Evolutionary conservation across 2,329 filamentous ascomycete genomes (phyloP).

Genomic region (Fonsecaea multimorphosa): DNA sequence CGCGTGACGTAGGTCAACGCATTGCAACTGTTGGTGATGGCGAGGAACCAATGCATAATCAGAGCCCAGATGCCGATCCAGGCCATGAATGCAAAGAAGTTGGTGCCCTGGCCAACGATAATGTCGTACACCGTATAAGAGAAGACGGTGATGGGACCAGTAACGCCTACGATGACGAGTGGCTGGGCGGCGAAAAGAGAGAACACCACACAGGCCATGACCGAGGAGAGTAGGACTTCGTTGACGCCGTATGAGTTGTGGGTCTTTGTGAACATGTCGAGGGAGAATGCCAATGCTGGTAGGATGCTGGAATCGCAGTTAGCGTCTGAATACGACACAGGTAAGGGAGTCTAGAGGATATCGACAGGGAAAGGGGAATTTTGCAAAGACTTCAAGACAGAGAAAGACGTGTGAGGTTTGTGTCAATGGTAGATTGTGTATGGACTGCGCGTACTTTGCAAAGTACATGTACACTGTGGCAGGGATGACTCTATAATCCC

Average conservation of each 20-base stretch:
- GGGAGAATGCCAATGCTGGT: conserved; percentile 83
- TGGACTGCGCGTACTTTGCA: conserved; percentile 70
- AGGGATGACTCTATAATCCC: conserved; percentile 87
- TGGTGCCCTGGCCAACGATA: conserved; percentile 74
- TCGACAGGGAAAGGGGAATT: neutral
- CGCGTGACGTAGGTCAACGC: conserved; percentile 86
- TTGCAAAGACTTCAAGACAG: neutral
- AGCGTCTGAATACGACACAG: neutral
- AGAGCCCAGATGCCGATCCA: conserved; percentile 90
- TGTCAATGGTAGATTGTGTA: conserved; percentile 36
- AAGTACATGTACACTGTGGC: conserved; percentile 95
- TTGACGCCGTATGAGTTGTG: conserved; percentile 86
- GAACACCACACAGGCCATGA: conserved; percentile 82
- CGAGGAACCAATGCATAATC: conserved; percentile 82
- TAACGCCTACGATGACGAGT: conserved; percentile 88
- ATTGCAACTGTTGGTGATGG: conserved; percentile 85
- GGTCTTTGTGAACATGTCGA: conserved; percentile 93
- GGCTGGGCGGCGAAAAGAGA: conserved; percentile 80
- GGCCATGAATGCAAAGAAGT: conserved; percentile 89
- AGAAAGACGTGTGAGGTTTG: neutral
- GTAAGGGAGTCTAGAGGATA: neutral
- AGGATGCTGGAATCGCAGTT: conserved; percentile 67
- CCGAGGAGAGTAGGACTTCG: conserved; percentile 85
- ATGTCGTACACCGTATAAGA: conserved; percentile 95
- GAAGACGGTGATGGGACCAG: conserved; percentile 89